A percentile compares a stretch with the other conserved stretches of the same genome.
Conservation (phyloP, 1,284 basidiomycete genomes). For the Ustilago cynodontis region DNA sequence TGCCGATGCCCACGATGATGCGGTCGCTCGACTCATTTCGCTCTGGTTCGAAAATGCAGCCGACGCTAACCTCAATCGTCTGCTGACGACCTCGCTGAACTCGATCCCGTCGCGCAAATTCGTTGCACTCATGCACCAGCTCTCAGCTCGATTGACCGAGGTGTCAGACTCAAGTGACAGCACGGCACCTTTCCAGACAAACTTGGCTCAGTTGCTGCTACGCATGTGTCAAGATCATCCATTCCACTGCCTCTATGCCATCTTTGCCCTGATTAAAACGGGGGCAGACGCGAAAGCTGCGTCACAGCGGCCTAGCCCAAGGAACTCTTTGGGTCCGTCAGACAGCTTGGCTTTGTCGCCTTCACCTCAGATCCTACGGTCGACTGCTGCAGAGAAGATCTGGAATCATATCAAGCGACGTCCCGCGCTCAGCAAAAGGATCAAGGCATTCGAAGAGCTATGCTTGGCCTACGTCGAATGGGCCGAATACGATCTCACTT, state of each 20-base stretch:
- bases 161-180: slow-evolving; percentile 66
- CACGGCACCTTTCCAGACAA: slow-evolving; percentile 74
- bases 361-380: slow-evolving; percentile 71
- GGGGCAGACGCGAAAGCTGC: slow-evolving; percentile 42
- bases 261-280: slow-evolving; percentile 75
- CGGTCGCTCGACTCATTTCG: slow-evolving; percentile 83
- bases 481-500: slow-evolving; percentile 77
- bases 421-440: slow-evolving; percentile 70
- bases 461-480: slow-evolving; percentile 83
- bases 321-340: slow-evolving; percentile 15
- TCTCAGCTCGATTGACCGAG: slow-evolving; percentile 81
- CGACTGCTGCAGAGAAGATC: slow-evolving; percentile 79
- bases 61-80: slow-evolving; percentile 74
- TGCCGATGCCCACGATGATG: slow-evolving; percentile 81
- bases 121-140: slow-evolving; percentile 88
- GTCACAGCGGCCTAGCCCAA: slow-evolving; percentile 11
- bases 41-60: slow-evolving; percentile 90
- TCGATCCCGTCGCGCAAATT: slow-evolving; percentile 89
- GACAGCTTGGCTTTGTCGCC: slow-evolving; percentile 9
- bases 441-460: slow-evolving; percentile 77
- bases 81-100: slow-evolving; percentile 74
- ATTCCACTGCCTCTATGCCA: slow-evolving; percentile 91
- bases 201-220: slow-evolving; percentile 77
- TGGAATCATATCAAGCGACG: slow-evolving; percentile 76
- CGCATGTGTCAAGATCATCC: slow-evolving; percentile 91